Base-by-base conservation (phyloP, 2,329 filamentous ascomycete genomes). In the Eutypella sp. region DNA sequence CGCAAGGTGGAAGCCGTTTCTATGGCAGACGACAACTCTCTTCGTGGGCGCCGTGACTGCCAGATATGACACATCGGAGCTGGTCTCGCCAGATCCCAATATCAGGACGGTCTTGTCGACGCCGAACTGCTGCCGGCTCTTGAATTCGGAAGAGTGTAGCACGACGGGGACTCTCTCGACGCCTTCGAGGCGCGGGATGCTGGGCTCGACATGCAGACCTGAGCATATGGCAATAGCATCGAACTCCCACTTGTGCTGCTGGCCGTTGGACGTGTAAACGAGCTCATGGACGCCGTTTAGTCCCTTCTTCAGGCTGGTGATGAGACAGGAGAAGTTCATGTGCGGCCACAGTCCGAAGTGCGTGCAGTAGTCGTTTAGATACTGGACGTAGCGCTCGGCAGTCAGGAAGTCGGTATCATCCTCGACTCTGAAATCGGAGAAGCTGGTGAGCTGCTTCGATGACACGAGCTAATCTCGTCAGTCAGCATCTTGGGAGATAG, bases 221-320 rank as follows among this genome's bases (percentile, higher is more conserved):
- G 68, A 68, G 52, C 72, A 75, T 1, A 75, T 47, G 13, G 70
- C 72, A 8, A 75, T 60, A 3, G 70, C 71, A 54, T 75, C 71
- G 40, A 70, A 75, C 3, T 57, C 42, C 64, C 66, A 68, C n/a
- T 23, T 39, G 15, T 56, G 19, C 10, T 43, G 24, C 34, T 43
- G 24, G 4, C 47, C 51, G 18, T 43, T 19, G 5, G 39, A 15
- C 5, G 44, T 13, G 27, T 57, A 57, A 8, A 47, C 50, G 23
- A 59, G 38, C 22, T 39, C 16, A 20, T 67, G 60, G 13, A 52
- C 52, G 2, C 50, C 50, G 3, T 22, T 43, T 16, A 48, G 41
- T 24, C 39, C 39, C 15, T 48, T 49, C 23, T 52, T 49, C 1
- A 71, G 53, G 1, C 36, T 47, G 1, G 48, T 45, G 2, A 75